Base-by-base conservation (phyloP, 2,329 filamentous ascomycete genomes). In the Phialophora macrospora region DNA sequence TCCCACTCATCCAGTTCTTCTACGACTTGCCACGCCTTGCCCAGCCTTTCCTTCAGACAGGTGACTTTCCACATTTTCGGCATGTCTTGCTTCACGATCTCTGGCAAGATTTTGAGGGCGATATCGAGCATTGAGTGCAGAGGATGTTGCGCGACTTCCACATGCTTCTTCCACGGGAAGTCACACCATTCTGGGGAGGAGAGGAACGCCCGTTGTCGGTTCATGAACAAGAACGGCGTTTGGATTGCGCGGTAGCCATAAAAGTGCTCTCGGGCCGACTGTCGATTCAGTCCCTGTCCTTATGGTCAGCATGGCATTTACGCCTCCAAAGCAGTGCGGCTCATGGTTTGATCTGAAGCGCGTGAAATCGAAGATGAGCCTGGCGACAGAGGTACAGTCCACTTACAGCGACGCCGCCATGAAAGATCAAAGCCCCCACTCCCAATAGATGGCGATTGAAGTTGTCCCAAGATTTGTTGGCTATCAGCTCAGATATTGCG, bases 401-500 rank as follows among this genome's bases (percentile, higher is more conserved):
- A 56, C 24, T 38, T 52, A 60, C 58, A 28, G 57, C 59, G 9
- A 59, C 44, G 6, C 64, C 63, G 7, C 63, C 52, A 32, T 68
- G 60, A 34, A 63, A 65, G 14, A 70, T 64, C 46, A 70, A 48
- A 9, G 65, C 65, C 4, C 68, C 68, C 2, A 68, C 65, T 3
- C 68, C 68, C 28, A 57, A 41, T 4, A 70, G 60, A 56, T 70
- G 68, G n/a, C 68, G 49, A 26, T 63, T 65, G 59, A 69, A 69
- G 38, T 65, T 69, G 55, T 55, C 61, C 67, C 67, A 69, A 1
- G 64, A 66, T 26, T 66, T 66, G 44, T 65, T 63, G 46, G 63
- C 55, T 12, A 68, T 60, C 51, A 70, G 49, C 49, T 70, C 68
- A 2, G 65, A 68, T 63, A 68, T 70, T 26, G 68, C 68, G 38